These are phyloP conservation scores for Papiliotrema fonsecae DNA, from an alignment of 1,284 basidiomycete species.

Conservation along the genomic window DNA sequence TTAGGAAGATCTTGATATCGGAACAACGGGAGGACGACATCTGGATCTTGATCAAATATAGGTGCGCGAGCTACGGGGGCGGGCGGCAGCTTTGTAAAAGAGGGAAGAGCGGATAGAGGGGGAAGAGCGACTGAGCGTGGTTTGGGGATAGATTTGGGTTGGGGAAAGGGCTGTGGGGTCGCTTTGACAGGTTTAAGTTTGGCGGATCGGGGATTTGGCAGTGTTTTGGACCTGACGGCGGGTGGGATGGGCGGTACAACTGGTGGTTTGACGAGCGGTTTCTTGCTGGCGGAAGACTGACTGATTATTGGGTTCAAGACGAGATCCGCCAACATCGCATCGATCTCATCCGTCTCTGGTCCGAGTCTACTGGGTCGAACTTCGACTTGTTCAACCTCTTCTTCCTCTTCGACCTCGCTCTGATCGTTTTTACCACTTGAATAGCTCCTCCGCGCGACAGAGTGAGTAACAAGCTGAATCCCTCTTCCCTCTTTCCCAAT, in stretches of 20 bases:
- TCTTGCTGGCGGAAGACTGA: neutral
- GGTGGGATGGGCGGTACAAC: too few relatives aligned
- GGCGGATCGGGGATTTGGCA: too few relatives aligned
- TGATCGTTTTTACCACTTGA: neutral
- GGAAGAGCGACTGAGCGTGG: too few relatives aligned
- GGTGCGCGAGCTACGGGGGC: too few relatives aligned
- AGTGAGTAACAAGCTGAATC: constrained; percentile 3
- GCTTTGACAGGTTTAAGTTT: too few relatives aligned
- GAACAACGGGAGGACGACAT: constrained; percentile 21
- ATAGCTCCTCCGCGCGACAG: neutral
- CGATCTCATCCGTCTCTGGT: neutral
- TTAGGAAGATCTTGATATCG: constrained; percentile 10
- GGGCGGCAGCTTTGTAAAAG: too few relatives aligned
- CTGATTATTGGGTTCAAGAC: neutral
- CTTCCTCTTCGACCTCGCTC: neutral
- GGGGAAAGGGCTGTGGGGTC: too few relatives aligned
- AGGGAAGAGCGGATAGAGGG: too few relatives aligned
- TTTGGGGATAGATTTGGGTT: too few relatives aligned
- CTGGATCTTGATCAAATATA: neutral
- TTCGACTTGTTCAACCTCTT: neutral
- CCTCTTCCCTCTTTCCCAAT: neutral
- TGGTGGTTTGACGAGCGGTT: too few relatives aligned
- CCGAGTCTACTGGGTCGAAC: neutral
- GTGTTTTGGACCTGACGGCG: too few relatives aligned
- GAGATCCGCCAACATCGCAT: neutral